Percentiles rank a stretch among this genome's conserved stretches.
These are phyloP conservation scores for Russula sp. DNA, from an alignment of 768 basidiomycete genomes.

Conservation along the genomic window DNA sequence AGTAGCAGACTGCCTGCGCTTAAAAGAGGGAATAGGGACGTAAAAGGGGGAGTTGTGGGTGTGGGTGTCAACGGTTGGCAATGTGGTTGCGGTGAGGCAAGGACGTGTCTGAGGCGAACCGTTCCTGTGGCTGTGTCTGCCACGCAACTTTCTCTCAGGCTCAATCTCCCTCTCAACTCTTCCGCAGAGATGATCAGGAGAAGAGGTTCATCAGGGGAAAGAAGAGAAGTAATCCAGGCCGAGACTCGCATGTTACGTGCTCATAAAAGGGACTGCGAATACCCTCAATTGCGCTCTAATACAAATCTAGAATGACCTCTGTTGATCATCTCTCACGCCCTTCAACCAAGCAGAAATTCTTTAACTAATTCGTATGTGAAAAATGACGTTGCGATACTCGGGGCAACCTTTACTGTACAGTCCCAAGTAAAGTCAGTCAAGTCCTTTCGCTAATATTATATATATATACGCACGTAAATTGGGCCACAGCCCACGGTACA, in stretches of 20 bases:
- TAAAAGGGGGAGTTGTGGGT: constrained; percentile 18
- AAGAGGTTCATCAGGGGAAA: constrained; percentile 9
- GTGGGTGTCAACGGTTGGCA: constrained; percentile 15
- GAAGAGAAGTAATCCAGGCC: background rate
- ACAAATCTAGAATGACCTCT: constrained; percentile 21
- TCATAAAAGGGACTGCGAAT: background rate
- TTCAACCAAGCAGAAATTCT: constrained; percentile 45
- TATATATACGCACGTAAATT: constrained; percentile 64
- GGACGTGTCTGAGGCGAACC: constrained; percentile 18
- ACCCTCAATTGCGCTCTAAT: constrained; percentile 20
- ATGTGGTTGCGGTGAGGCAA: constrained; percentile 30
- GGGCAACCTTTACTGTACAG: constrained; percentile 78
- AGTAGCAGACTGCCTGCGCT: constrained; percentile 22
- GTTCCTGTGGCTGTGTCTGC: constrained; percentile 8
- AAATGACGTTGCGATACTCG: constrained; percentile 84
- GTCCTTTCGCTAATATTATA: background rate
- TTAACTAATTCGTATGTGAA: constrained; percentile 76
- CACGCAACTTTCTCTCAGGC: constrained; percentile 1
- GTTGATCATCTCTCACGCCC: constrained; percentile 23
- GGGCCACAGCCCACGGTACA: constrained; percentile 88
- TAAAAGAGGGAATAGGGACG: constrained; percentile 23
- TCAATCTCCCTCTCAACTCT: background rate
- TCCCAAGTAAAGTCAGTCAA: constrained; percentile 7
- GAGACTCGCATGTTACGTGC: constrained; percentile 6
- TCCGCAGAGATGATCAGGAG: background rate